phyloP scores from a whole-genome alignment of 305 asterid species.

The Fraxinus paxiana region DNA sequence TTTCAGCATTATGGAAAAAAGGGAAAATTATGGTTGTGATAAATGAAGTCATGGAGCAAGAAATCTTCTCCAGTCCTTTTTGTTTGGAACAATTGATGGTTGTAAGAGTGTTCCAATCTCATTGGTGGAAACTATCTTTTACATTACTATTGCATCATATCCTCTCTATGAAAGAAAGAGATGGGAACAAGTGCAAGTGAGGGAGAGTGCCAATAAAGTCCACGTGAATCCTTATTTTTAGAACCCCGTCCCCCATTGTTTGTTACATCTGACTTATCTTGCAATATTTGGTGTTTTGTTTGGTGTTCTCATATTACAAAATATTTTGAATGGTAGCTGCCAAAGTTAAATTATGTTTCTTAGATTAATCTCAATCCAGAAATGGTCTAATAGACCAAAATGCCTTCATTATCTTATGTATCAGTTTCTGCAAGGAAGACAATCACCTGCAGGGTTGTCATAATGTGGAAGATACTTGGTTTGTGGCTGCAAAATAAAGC shows the following conservation, averaged over 20 bases:
- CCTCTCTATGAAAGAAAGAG: neutral
- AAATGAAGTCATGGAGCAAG: neutral
- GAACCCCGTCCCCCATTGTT: neutral
- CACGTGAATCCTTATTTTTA: neutral
- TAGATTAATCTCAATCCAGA: neutral
- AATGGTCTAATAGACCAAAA: neutral
- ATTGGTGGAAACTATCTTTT: neutral
- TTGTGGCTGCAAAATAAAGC: neutral
- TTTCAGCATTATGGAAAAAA: neutral
- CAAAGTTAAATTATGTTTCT: neutral
- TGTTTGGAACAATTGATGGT: neutral
- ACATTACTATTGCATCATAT: neutral
- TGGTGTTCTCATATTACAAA: neutral
- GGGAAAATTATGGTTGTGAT: neutral
- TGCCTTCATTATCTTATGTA: neutral
- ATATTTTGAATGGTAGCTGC: neutral
- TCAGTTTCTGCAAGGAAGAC: neutral
- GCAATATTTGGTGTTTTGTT: neutral
- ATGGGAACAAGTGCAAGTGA: neutral
- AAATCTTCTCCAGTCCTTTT: neutral
- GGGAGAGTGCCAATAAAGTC: neutral
- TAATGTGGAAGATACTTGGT: neutral
- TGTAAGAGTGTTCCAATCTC: neutral
- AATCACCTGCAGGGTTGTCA: neutral
- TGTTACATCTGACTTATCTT: neutral